These are phyloP conservation scores for Hysterangium stoloniferum DNA, from an alignment of 768 basidiomycete species.

Conservation along the genomic window DNA sequence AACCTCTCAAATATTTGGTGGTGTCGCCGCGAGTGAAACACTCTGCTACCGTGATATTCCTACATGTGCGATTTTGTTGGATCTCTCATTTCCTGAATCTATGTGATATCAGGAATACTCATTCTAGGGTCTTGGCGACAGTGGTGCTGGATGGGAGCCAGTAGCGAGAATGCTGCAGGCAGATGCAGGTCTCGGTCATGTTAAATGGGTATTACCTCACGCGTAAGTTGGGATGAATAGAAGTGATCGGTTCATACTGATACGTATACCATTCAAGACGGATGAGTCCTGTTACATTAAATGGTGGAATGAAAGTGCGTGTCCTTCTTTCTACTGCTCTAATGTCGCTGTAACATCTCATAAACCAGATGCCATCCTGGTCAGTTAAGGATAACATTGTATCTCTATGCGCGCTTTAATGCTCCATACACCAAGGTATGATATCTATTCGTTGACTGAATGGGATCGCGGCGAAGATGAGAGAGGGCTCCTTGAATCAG, in stretches of 20 bases:
- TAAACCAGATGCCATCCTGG: constrained; percentile 64
- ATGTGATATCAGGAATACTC: no score
- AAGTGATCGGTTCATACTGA: background rate
- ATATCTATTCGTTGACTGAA: constrained; percentile 55
- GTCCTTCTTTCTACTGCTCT: background rate
- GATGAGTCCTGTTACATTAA: constrained; percentile 59
- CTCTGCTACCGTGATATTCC: constrained; percentile 81
- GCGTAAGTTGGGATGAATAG: constrained; percentile 42
- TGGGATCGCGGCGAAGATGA: constrained; percentile 63
- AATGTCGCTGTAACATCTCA: background rate
- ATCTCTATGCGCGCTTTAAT: constrained; percentile 1
- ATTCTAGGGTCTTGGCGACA: constrained; percentile 65
- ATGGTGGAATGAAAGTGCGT: constrained; percentile 44
- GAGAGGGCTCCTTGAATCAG: constrained; percentile 61
- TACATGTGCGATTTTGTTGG: constrained; percentile 55
- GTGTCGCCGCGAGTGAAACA: constrained; percentile 55
- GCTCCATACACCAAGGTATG: constrained; percentile 47
- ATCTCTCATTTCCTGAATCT: constrained; percentile 9
- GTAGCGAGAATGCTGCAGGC: constrained; percentile 60
- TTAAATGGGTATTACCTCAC: constrained; percentile 89
- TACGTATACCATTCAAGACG: constrained; percentile 29
- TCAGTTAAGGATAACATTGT: constrained; percentile 22
- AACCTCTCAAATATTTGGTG: constrained; percentile 40
- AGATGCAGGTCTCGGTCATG: constrained; percentile 50
- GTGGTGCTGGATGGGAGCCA: constrained; percentile 68